phyloP scores from a whole-genome alignment of 768 basidiomycete species.

The Termitomyces sp. region DNA sequence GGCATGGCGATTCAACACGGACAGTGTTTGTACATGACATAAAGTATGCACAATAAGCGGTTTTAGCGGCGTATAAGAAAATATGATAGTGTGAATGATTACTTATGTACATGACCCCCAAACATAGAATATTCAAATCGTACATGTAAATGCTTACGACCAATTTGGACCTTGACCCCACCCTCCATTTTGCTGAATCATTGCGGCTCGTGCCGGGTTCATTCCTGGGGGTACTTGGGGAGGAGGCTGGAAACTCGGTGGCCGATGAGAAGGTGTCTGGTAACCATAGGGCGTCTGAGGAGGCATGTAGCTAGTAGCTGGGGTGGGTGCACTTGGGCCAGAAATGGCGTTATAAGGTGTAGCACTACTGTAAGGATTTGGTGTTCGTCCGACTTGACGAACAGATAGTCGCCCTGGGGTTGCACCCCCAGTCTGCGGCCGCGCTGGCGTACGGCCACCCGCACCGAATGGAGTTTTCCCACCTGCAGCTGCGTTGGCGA shows the following conservation, averaged over 20 bases:
- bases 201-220: slow-evolving; percentile 61
- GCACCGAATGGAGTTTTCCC: slow-evolving; percentile 80
- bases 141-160: slow-evolving; percentile 7
- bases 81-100: neutral
- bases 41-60: slow-evolving; percentile 27
- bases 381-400: slow-evolving; percentile 68
- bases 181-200: slow-evolving; percentile 42
- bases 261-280: slow-evolving; percentile 43
- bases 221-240: slow-evolving; percentile 50
- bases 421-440: slow-evolving; percentile 51
- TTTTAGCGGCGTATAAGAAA: neutral
- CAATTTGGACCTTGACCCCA: slow-evolving; percentile 19
- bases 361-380: slow-evolving; percentile 66
- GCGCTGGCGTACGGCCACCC: slow-evolving; percentile 70
- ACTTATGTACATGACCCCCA: slow-evolving; percentile 4
- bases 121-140: neutral
- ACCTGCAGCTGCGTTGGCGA: slow-evolving; percentile 42
- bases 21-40: slow-evolving; percentile 92
- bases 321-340: slow-evolving; percentile 20
- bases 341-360: slow-evolving; percentile 34
- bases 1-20: slow-evolving; percentile 86
- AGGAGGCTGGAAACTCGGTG: slow-evolving; percentile 31
- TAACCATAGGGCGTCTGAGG: slow-evolving; percentile 37
- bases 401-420: slow-evolving; percentile 80
- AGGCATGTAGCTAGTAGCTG: slow-evolving; percentile 19